Conservation (phyloP, 2,329 filamentous ascomycete genomes). For the Pseudogymnoascus sp. region DNA sequence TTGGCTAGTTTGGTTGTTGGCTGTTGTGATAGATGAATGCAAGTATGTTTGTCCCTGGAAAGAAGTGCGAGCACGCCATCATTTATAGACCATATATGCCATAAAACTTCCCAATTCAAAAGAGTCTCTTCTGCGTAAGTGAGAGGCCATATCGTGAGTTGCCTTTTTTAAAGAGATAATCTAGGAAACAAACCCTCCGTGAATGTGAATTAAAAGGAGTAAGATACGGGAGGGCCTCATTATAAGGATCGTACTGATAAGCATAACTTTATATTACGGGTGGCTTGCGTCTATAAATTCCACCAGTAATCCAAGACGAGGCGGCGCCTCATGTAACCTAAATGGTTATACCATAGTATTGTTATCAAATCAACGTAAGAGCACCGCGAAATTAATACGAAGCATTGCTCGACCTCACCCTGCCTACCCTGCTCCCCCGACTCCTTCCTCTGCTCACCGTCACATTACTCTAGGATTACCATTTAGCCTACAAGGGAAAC, state of each 20-base stretch:
- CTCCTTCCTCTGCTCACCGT: background rate
- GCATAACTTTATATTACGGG: background rate
- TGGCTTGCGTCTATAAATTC: background rate
- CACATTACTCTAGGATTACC: background rate
- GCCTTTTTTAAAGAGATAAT: background rate
- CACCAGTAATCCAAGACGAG: background rate
- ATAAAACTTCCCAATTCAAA: background rate
- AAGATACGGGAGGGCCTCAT: background rate
- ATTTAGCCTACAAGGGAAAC: background rate
- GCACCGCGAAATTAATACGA: background rate
- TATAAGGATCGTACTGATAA: background rate
- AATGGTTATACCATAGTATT: background rate
- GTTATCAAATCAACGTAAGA: background rate
- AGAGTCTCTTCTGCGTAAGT: background rate
- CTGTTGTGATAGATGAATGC: background rate
- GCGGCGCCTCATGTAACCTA: background rate
- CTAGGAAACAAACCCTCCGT: background rate
- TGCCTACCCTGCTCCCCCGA: background rate
- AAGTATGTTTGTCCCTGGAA: background rate
- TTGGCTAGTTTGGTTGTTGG: background rate
- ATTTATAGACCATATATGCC: background rate
- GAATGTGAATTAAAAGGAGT: background rate
- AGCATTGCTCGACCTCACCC: background rate
- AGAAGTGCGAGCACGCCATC: background rate
- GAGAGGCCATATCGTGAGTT: background rate